A percentile compares a stretch with the other conserved stretches of the same genome.
phyloP scores from a whole-genome alignment of 768 basidiomycete genomes.

The Termitomyces sp. region DNA sequence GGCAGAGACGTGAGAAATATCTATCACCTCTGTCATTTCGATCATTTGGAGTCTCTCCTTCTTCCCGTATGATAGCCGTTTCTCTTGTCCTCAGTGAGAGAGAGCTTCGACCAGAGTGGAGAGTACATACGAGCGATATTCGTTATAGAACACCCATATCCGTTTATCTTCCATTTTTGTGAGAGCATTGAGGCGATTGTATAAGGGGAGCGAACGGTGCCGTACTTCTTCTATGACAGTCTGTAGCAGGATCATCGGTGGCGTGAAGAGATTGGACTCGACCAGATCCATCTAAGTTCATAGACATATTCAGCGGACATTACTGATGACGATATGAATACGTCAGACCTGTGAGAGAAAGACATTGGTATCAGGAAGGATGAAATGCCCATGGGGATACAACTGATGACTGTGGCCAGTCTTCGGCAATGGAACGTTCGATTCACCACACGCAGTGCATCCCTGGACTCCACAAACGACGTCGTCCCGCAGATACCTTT shows the following conservation, averaged over 20 bases:
- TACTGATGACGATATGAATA: not conserved
- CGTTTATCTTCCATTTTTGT: conserved; percentile 81
- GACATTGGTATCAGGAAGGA: conserved; percentile 1
- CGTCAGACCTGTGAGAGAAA: conserved; percentile 2
- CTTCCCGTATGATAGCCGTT: conserved; percentile 74
- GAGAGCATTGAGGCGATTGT: conserved; percentile 87
- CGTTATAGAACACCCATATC: conserved; percentile 87
- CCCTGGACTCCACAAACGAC: conserved; percentile 79
- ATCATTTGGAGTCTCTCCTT: conserved; percentile 87
- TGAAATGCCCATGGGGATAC: conserved; percentile 33
- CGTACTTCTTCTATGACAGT: conserved; percentile 97
- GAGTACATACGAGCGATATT: conserved; percentile 69
- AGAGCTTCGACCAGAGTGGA: not conserved
- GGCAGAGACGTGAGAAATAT: not conserved
- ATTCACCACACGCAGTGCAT: conserved; percentile 59
- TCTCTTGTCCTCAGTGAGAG: conserved; percentile 45
- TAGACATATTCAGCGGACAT: not conserved
- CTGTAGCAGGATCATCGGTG: conserved; percentile 88
- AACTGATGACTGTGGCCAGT: conserved; percentile 53
- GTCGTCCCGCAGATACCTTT: conserved; percentile 91
- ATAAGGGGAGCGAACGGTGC: conserved; percentile 88
- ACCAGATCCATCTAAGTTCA: conserved; percentile 84
- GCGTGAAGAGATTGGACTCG: conserved; percentile 68
- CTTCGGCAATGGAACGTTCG: conserved; percentile 50
- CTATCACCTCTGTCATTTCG: conserved; percentile 84